phyloP scores from a whole-genome alignment of 1,139 yeast genomes.

The Scheffersomyces parashehatae region DNA sequence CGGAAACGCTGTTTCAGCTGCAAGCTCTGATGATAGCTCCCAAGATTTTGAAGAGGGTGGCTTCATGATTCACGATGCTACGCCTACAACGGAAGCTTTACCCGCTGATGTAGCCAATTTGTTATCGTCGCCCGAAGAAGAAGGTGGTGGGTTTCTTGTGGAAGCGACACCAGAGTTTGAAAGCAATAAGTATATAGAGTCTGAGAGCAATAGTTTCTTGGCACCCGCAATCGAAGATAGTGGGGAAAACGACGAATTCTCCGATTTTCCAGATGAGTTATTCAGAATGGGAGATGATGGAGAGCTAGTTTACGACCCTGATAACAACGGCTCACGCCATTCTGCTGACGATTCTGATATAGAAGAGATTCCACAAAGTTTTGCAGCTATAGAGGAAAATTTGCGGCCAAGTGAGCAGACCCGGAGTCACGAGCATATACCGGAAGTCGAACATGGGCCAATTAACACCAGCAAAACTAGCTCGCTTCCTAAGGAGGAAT shows the following conservation, averaged over 20 bases:
- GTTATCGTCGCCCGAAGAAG: neutral
- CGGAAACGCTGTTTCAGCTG: neutral
- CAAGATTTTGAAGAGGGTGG: no score
- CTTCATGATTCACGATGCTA: no score
- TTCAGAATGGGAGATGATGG: conserved; percentile 20
- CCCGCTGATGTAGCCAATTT: no score
- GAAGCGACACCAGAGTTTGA: neutral
- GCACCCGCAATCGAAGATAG: neutral
- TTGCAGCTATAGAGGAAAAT: conserved; percentile 7
- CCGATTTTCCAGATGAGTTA: conserved; percentile 14
- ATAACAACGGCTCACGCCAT: conserved; percentile 1
- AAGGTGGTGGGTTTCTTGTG: conserved; percentile 5
- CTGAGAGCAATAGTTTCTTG: no score
- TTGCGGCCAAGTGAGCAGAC: neutral
- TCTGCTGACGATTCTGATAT: neutral
- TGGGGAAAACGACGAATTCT: neutral
- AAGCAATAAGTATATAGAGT: no score
- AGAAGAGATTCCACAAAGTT: conserved; percentile 4
- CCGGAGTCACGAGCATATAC: neutral
- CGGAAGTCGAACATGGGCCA: no score
- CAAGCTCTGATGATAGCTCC: no score
- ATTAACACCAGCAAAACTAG: no score
- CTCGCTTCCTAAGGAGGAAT: no score
- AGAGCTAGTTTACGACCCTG: conserved; percentile 23
- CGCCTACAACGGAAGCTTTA: no score